Evolutionary conservation across 805 yeast genomes (phyloP), one percentile per base, ranked within the genome.

Genomic region (Cyberlindnera galapagoensis): DNA sequence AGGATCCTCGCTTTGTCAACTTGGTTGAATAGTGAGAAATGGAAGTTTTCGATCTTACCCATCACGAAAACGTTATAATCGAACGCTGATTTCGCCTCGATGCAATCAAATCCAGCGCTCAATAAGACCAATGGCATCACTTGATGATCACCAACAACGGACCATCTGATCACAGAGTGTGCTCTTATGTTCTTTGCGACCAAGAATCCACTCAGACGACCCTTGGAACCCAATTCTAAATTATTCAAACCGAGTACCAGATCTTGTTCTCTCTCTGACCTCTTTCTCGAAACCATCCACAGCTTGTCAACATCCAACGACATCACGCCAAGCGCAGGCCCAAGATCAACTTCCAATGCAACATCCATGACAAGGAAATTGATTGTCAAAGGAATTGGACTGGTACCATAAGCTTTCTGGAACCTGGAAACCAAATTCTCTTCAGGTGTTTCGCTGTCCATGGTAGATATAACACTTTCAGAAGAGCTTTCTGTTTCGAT

Each of bases 61-160:
- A 90, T 70, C 21, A 84, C 69, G 53, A 92, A 87, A 12, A 84
- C 74, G 51, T 90, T 96, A 52, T 76, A 86, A 52, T 92, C 97
- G 46, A 90, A 76, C 0, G 87, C 76, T 5, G 78, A 59, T 47
- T 80, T 81, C 3, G 72, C 46, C 18, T 76, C 74, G 14, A 84
- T 45, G 4, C 65, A 59, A 2, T 63, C 74, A 20, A 86, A 51
- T 0, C 80, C 76, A 4, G 74, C 62, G 0, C 80, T 65, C 3
- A 81, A 51, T 15, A 76, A 66, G 3, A 90, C 78, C 36, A 83
- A 54, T 0, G 97, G 97, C 8, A 80, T 60, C 25, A 63, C 72
- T 18, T 67, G 56, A 5, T 60, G 49, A 4, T 60, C 58, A 12
- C 67, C 66, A 7, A 57, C 59, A 10, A 63, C 49, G 18, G 74